Conservation (phyloP, 2,329 filamentous ascomycete species). For the Diaporthe citriasiana region DNA sequence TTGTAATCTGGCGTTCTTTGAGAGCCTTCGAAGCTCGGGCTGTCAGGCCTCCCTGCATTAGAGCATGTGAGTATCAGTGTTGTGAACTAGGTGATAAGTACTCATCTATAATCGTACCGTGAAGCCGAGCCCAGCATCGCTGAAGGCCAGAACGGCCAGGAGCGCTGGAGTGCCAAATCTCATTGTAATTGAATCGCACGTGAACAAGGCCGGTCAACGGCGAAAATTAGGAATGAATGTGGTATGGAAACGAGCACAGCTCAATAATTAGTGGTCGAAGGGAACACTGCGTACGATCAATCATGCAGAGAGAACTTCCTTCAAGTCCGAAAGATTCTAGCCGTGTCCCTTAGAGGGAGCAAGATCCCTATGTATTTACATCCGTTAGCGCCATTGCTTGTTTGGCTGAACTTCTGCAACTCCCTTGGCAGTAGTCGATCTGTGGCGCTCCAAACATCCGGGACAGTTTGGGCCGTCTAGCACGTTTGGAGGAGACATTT, state of each 20-base stretch:
- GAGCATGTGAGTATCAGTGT: not conserved
- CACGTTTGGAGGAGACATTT: constrained; percentile 25
- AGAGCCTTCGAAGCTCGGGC: constrained; percentile 32
- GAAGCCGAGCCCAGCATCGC: constrained; percentile 39
- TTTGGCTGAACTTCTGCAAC: constrained; percentile 33
- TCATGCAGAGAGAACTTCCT: not conserved
- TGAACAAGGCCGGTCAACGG: constrained; percentile 32
- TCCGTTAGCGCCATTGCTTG: constrained; percentile 1
- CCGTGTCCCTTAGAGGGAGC: not conserved
- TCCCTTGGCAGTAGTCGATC: constrained; percentile 27
- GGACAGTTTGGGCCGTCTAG: constrained; percentile 30
- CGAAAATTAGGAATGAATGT: constrained; percentile 24
- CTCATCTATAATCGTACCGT: constrained; percentile 15
- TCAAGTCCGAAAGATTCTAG: not conserved
- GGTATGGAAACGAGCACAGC: not conserved
- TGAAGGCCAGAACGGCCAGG: constrained; percentile 34
- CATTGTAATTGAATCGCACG: constrained; percentile 21
- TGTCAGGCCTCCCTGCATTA: constrained; percentile 31
- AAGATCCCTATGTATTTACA: not conserved
- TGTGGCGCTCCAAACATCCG: constrained; percentile 28
- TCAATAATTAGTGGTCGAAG: not conserved
- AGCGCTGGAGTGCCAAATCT: constrained; percentile 28
- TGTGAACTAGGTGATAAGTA: not conserved
- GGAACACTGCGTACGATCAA: constrained; percentile 4
- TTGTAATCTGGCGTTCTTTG: constrained; percentile 35